Base-by-base conservation (phyloP, 192 early-diverging fungal genomes). In the Coemansia reversa region DNA sequence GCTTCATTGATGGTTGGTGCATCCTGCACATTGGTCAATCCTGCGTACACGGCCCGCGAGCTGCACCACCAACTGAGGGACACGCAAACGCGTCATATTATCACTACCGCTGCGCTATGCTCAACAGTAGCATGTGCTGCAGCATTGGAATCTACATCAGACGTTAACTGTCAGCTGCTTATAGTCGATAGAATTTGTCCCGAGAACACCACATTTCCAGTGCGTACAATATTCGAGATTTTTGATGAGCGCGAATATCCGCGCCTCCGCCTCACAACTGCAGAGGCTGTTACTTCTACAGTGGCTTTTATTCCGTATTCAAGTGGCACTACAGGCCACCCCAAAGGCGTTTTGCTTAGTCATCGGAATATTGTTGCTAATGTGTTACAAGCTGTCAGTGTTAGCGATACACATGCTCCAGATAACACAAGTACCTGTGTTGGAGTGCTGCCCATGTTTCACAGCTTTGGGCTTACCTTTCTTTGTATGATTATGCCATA, bases 21-120 rank as follows among this genome's bases (percentile, higher is more conserved):
- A 19, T 70, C 86, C 4, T 83, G 92, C 25, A 90, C 91, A 6
- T 83, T 86, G 25, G 86, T 83, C 52, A 96, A 94, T 64, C 93
- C 93, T 25, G 83, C 85, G 16, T 93, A 93, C 70, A 92, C 87
- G 4, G 75, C 75, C 20, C 69, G 82, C 55, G 95, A 97, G 58
- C 77, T 94, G 9, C 80, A 83, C 2, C 83, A 90, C 55, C 94
- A 96, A 65, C 74, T 96, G 48, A 62, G 71, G 16, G 91, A 94
- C 60, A 84, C 88, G 0, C 73, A 83, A 19, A 89, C 93, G n/a
- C 79, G 65, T n/a, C 69, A 71, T 33, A 74, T 93, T 20, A 67
- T 96, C 22, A 87, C 87, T 16, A 73, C 72, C 18, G 16, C 67
- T 51, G 56, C 65, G 2, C 30, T 69, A 9, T 27, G 62, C 4